phyloP scores from a whole-genome alignment of 2,329 filamentous ascomycete species.

The Scedosporium apiospermum region DNA sequence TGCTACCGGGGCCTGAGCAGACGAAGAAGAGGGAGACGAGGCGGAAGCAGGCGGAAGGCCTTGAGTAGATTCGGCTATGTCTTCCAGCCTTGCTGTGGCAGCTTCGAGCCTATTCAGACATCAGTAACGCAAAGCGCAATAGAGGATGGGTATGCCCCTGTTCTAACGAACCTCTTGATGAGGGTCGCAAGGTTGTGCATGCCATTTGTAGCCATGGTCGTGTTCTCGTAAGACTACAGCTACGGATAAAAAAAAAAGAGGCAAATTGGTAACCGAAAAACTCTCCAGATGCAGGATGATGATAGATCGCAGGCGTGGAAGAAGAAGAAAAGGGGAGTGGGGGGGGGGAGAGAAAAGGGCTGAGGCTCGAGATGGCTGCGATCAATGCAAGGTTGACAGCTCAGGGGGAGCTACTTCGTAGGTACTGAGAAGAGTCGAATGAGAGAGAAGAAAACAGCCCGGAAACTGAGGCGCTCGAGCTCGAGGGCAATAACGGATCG shows the following conservation, averaged over 20 bases:
- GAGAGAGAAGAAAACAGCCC: neutral
- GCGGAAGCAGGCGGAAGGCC: constrained; percentile 42
- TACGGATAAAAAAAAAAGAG: neutral
- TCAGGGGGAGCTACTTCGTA: too few species aligned
- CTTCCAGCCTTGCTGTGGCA: constrained; percentile 89
- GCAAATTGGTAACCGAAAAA: neutral
- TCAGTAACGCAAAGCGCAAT: neutral
- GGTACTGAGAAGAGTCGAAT: too few species aligned
- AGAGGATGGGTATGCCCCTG: neutral
- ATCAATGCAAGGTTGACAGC: too few species aligned
- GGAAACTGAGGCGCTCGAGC: neutral
- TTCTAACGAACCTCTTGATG: constrained; percentile 77
- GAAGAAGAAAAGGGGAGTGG: neutral
- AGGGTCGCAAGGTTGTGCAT: constrained; percentile 97
- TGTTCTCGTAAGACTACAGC: neutral
- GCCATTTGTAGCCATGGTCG: constrained; percentile 62
- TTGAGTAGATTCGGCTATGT: constrained; percentile 73
- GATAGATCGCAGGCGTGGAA: neutral
- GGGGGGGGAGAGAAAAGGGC: too few species aligned
- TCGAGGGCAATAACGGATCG: neutral
- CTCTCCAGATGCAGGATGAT: neutral
- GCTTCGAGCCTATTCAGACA: constrained; percentile 71
- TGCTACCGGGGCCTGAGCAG: constrained; percentile 24
- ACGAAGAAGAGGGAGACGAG: constrained; percentile 20
- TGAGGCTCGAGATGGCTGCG: too few species aligned